Conservation (phyloP, 768 basidiomycete genomes). For the Boletus tylopilopsis region DNA sequence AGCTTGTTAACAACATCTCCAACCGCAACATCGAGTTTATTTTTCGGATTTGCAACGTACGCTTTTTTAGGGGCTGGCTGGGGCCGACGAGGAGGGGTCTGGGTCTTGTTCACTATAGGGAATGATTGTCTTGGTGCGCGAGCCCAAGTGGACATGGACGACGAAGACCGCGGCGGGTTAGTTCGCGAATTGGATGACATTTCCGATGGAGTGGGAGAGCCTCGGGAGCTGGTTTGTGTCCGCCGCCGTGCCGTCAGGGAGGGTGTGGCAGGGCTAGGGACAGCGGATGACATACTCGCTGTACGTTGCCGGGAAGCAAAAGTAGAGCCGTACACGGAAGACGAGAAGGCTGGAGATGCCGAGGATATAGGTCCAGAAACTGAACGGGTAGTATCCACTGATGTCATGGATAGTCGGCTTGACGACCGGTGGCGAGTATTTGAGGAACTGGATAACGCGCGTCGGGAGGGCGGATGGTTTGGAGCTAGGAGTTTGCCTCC, state of each 20-base stretch:
- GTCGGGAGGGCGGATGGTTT: constrained; percentile 43
- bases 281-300: constrained; percentile 51
- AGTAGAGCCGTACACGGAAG: constrained; percentile 55
- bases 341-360: constrained; percentile 31
- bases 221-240: constrained; percentile 41
- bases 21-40: constrained; percentile 88
- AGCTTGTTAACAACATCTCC: constrained; percentile 89
- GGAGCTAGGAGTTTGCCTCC: constrained; percentile 45
- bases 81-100: constrained; percentile 46
- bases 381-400: constrained; percentile 52
- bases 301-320: constrained; percentile 85
- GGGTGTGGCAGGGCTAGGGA: constrained; percentile 33
- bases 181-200: constrained; percentile 50
- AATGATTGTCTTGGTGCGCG: constrained; percentile 66
- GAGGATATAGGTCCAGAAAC: constrained; percentile 61
- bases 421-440: constrained; percentile 47
- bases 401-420: constrained; percentile 51
- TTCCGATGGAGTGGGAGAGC: constrained; percentile 65
- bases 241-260: constrained; percentile 36
- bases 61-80: constrained; percentile 48
- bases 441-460: constrained; percentile 47
- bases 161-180: constrained; percentile 37
- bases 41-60: constrained; percentile 87
- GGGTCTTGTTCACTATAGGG: constrained; percentile 38
- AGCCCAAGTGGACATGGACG: constrained; percentile 60